Evolutionary conservation across 2,329 filamentous ascomycete genomes (phyloP).

Genomic region (Fusarium brevicatenulatum): DNA sequence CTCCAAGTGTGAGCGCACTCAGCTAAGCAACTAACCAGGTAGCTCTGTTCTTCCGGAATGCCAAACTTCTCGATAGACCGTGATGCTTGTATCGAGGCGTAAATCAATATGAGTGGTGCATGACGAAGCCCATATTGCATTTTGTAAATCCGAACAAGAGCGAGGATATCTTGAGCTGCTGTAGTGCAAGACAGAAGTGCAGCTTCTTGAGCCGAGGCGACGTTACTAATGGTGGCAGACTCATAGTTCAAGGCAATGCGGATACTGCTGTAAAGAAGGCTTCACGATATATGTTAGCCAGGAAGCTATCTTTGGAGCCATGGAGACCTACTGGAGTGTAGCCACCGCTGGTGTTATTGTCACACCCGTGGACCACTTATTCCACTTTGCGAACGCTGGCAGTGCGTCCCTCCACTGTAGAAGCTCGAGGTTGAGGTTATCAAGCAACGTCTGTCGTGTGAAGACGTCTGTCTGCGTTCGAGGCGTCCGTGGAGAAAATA

Average conservation of each 20-base stretch:
- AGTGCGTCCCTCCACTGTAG: not conserved
- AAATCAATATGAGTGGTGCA: constrained; percentile 4
- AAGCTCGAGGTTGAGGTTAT: not conserved
- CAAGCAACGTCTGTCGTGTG: not conserved
- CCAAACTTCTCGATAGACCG: not conserved
- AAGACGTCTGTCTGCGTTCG: not conserved
- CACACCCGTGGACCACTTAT: not conserved
- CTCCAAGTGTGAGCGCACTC: constrained; percentile 5
- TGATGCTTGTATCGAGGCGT: not conserved
- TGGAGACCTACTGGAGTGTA: not conserved
- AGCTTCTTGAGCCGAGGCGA: not conserved
- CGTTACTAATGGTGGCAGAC: not conserved
- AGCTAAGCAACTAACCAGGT: not conserved
- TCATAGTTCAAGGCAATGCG: constrained; percentile 3
- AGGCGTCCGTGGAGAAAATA: not conserved
- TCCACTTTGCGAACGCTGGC: not conserved
- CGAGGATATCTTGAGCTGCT: not conserved
- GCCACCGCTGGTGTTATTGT: not conserved
- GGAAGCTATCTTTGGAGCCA: accelerated
- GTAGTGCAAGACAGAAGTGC: not conserved
- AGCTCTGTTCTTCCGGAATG: constrained; percentile 3
- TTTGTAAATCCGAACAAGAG: not conserved
- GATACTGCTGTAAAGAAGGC: not conserved
- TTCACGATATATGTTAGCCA: accelerated
- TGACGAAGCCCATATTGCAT: not conserved